Percentiles rank a stretch among this genome's conserved stretches.
Conservation (phyloP, 208 protist genomes). For the Acanthamoeba lenticulata region DNA sequence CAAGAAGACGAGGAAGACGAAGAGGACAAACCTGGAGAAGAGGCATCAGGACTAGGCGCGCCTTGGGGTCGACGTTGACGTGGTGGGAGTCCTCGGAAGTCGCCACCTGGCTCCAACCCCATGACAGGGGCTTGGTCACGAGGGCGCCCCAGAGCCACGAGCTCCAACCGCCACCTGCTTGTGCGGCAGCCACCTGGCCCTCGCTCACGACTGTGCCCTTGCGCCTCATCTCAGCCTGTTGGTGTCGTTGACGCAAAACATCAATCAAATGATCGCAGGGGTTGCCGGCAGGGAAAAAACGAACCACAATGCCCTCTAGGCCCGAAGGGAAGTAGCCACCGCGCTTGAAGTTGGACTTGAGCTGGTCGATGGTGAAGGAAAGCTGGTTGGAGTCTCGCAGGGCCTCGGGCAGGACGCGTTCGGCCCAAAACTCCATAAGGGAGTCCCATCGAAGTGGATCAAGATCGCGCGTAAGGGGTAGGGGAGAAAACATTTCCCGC, state of each 20-base stretch:
- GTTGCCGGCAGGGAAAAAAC: not conserved
- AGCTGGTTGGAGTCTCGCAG: not conserved
- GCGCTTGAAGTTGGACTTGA: conserved; percentile 19
- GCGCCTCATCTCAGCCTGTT: conserved; percentile 32
- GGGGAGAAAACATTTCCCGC: not conserved
- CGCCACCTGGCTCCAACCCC: conserved; percentile 16
- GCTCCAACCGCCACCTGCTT: not conserved
- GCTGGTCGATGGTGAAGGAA: conserved; percentile 20
- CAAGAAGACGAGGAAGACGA: not conserved
- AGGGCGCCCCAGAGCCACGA: conserved; percentile 54
- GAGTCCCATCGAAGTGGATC: not conserved
- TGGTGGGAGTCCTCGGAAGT: not conserved
- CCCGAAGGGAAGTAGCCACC: not conserved
- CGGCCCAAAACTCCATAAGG: conserved; percentile 19
- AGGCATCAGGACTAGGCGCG: not conserved
- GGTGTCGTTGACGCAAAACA: not conserved
- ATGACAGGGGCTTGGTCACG: not conserved
- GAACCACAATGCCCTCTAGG: not conserved
- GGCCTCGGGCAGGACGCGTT: not conserved
- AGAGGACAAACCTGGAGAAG: not conserved
- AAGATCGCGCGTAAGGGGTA: not conserved
- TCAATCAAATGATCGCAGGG: not conserved
- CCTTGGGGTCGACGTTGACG: not conserved
- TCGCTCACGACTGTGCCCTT: not conserved
- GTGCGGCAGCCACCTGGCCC: not conserved